Conservation (phyloP, 768 basidiomycete genomes). For the Boletus fagicola region DNA sequence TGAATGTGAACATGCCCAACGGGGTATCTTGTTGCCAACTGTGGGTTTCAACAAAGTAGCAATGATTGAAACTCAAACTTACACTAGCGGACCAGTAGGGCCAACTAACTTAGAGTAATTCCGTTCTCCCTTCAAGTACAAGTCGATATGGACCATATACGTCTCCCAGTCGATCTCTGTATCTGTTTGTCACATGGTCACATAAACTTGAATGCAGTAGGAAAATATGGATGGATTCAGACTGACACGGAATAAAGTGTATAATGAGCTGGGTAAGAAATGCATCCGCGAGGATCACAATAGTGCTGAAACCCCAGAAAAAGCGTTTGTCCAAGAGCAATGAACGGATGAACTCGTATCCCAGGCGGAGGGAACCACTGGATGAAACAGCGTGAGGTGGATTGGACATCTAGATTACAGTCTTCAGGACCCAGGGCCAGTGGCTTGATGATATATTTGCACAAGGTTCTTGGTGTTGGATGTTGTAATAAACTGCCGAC, state of each 20-base stretch:
- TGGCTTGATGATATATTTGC: too few relatives aligned
- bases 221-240: conserved; percentile 4
- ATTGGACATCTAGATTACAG: background rate
- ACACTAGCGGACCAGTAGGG: conserved; percentile 94
- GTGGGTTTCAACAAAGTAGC: background rate
- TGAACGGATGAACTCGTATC: conserved; percentile 9
- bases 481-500: background rate
- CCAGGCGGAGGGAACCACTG: conserved; percentile 1
- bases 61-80: conserved; percentile 23
- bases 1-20: conserved; percentile 91
- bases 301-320: conserved; percentile 64
- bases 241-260: conserved; percentile 78
- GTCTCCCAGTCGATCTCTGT: conserved; percentile 99
- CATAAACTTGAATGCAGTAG: conserved; percentile 1
- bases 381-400: background rate
- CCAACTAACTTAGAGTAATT: conserved; percentile 82
- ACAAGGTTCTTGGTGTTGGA: background rate
- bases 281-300: conserved; percentile 74
- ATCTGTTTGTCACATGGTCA: conserved; percentile 50
- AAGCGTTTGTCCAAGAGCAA: conserved; percentile 51
- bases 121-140: conserved; percentile 77
- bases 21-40: conserved; percentile 66
- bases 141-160: conserved; percentile 84
- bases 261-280: conserved; percentile 79
- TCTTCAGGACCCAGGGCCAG: too few relatives aligned